Evolutionary conservation across 371 early-diverging fungal genomes (phyloP).

Genomic region (Rhizomucor miehei): DNA sequence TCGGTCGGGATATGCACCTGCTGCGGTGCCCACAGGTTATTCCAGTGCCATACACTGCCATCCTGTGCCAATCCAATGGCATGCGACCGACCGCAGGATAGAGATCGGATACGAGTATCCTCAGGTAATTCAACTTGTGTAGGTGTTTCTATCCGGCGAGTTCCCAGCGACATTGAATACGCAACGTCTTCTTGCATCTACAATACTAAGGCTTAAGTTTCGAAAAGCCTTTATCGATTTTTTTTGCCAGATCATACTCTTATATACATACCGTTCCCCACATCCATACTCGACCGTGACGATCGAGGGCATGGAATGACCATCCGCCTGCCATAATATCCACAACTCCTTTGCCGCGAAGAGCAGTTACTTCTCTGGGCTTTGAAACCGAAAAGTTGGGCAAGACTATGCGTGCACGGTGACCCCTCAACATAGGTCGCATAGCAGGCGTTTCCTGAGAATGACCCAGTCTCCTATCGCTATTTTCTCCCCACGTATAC

Average conservation of each 20-base stretch:
- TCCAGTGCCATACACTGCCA: slow-evolving; percentile 39
- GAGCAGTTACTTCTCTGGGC: slow-evolving; percentile 23
- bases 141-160: slow-evolving; percentile 7
- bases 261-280: slow-evolving; percentile 40
- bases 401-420: background rate
- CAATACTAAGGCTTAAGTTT: background rate
- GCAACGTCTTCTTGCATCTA: slow-evolving; percentile 10
- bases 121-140: slow-evolving; percentile 12
- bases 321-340: slow-evolving; percentile 46
- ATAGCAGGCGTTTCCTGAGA: background rate
- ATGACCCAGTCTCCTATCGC: slow-evolving; percentile 27
- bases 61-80: slow-evolving; percentile 34
- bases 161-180: slow-evolving; percentile 1
- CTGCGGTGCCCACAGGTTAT: slow-evolving; percentile 24
- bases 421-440: background rate
- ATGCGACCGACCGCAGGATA: slow-evolving; percentile 38
- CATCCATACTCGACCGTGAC: slow-evolving; percentile 37
- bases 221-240: too few relatives aligned
- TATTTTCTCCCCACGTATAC: slow-evolving; percentile 43
- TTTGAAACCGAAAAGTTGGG: background rate
- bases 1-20: slow-evolving; percentile 8
- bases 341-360: slow-evolving; percentile 35
- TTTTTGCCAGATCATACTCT: background rate
- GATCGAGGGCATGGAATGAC: slow-evolving; percentile 46
- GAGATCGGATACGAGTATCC: slow-evolving; percentile 2